Conservation (phyloP, 768 basidiomycete species). For the Tricholoma matsutake region DNA sequence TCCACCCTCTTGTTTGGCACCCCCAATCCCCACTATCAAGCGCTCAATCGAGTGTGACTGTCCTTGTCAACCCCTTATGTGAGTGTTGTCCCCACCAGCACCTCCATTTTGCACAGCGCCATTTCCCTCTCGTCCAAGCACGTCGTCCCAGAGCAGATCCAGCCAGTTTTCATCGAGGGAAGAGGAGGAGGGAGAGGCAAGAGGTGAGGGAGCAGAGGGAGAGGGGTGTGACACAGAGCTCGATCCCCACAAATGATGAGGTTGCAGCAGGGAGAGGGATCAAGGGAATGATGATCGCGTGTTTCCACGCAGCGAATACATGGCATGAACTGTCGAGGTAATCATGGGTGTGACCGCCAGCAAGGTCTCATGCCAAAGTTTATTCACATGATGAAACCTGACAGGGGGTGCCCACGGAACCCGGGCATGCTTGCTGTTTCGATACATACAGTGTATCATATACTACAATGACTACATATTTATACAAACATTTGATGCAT, state of each 20-base stretch:
- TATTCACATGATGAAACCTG: background rate
- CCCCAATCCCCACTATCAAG: background rate
- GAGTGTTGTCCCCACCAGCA: no score
- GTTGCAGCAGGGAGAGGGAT: background rate
- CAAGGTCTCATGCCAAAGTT: background rate
- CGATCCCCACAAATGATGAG: background rate
- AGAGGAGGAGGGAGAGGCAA: background rate
- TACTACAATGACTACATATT: no score
- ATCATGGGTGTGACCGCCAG: background rate
- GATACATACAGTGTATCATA: no score
- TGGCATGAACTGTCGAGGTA: background rate
- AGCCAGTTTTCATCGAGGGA: no score
- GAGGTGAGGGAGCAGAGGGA: background rate
- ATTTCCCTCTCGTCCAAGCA: no score
- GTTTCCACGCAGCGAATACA: background rate
- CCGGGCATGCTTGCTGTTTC: no score
- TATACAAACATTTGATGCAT: no score
- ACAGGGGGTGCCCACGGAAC: background rate
- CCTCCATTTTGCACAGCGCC: background rate
- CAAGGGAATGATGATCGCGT: background rate
- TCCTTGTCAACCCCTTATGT: no score
- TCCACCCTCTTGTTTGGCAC: background rate
- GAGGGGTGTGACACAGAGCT: no score
- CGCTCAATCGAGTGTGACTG: background rate
- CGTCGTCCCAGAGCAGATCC: no score